These are phyloP conservation scores for Xerocomus minutiporus DNA, from an alignment of 1,284 basidiomycete genomes.

Conservation along the genomic window DNA sequence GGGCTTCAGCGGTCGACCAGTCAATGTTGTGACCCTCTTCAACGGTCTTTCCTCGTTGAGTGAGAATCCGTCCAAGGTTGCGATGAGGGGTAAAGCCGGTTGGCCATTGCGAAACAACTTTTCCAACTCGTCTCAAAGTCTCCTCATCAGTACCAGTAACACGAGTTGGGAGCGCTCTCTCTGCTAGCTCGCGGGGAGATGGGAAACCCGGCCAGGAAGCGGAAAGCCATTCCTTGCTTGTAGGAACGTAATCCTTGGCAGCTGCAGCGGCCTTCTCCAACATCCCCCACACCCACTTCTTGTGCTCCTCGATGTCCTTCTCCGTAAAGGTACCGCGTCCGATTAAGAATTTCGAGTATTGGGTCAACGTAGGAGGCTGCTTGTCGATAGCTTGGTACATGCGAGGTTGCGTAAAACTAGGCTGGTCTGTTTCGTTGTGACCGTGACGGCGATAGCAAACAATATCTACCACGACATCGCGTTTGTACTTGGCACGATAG, in stretches of 20 bases:
- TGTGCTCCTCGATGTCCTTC: slow-evolving; percentile 97
- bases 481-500: slow-evolving; percentile 98
- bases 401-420: slow-evolving; percentile 96
- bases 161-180: slow-evolving; percentile 86
- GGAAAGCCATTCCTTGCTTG: slow-evolving; percentile 94
- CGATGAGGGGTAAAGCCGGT: slow-evolving; percentile 84
- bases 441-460: slow-evolving; percentile 99
- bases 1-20: slow-evolving; percentile 98
- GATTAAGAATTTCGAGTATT: slow-evolving; percentile 90
- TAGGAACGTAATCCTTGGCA: slow-evolving; percentile 92
- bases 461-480: slow-evolving; percentile 97
- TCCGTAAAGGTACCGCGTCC: slow-evolving; percentile 93
- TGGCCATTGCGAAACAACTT: slow-evolving; percentile 83
- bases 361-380: slow-evolving; percentile 87
- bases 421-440: slow-evolving; percentile 99
- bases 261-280: slow-evolving; percentile 90
- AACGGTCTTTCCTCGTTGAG: slow-evolving; percentile 83
- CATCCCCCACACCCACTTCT: slow-evolving; percentile 99
- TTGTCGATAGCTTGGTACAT: slow-evolving; percentile 99
- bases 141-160: slow-evolving; percentile 79
- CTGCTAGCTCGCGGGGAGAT: slow-evolving; percentile 91
- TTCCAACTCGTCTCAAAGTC: slow-evolving; percentile 82
- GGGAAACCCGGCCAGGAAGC: slow-evolving; percentile 99
- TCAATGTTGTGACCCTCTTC: slow-evolving; percentile 92
- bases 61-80: slow-evolving; percentile 92